Evolutionary conservation across 805 yeast species (phyloP).

Genomic region (Yarrowia sp.): DNA sequence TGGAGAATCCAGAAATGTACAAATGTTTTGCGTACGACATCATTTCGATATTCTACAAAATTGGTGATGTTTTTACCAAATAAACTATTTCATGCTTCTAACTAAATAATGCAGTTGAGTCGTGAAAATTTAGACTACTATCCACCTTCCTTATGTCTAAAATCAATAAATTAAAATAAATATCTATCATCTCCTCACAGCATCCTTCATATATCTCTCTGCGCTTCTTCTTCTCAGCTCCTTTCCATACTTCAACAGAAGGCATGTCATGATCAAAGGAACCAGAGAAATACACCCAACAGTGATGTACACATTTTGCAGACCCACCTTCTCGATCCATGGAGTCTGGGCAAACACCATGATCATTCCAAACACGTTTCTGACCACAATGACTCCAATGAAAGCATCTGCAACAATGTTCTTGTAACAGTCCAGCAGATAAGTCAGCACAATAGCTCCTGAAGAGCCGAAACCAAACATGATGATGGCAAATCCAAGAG

Average conservation of each 20-base stretch:
- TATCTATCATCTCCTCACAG: not conserved
- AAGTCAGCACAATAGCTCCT: constrained; percentile 54
- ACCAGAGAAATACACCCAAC: constrained; percentile 5
- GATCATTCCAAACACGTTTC: constrained; percentile 47
- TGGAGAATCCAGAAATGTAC: too few relatives aligned
- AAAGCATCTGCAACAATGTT: constrained; percentile 54
- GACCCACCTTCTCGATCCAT: constrained; percentile 1
- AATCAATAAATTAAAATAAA: not conserved
- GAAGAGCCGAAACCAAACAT: constrained; percentile 41
- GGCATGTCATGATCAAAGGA: not conserved
- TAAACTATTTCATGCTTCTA: too few relatives aligned
- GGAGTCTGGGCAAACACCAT: not conserved
- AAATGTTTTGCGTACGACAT: too few relatives aligned
- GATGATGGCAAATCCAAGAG: constrained; percentile 29
- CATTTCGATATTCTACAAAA: too few relatives aligned
- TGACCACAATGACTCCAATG: constrained; percentile 54
- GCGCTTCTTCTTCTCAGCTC: not conserved
- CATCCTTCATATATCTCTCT: not conserved
- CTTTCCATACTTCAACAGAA: not conserved
- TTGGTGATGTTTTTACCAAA: too few relatives aligned
- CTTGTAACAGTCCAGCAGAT: constrained; percentile 55
- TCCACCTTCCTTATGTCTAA: too few relatives aligned
- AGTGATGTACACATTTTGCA: constrained; percentile 1
- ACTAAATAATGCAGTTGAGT: too few relatives aligned
- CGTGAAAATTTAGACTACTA: too few relatives aligned